Conservation (phyloP, 2,329 filamentous ascomycete genomes). For the Alternaria gansuensis region DNA sequence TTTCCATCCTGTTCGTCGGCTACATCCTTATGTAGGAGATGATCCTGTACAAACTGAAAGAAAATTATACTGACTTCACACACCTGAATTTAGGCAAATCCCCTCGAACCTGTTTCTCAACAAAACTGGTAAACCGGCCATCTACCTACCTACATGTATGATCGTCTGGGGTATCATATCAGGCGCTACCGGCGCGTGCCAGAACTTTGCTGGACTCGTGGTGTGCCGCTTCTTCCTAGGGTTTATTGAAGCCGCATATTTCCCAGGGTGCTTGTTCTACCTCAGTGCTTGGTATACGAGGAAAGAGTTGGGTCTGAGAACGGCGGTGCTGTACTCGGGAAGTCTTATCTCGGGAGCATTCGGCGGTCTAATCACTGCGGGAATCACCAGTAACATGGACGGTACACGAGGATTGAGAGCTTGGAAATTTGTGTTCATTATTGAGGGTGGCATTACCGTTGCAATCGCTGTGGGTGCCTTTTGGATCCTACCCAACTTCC, state of each 20-base stretch:
- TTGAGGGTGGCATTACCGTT: conserved; percentile 71
- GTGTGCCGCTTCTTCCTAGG: conserved; percentile 63
- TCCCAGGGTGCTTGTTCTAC: conserved; percentile 69
- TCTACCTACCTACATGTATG: conserved; percentile 55
- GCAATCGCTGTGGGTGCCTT: conserved; percentile 65
- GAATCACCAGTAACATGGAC: conserved; percentile 73
- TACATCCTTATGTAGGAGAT: conserved; percentile 56
- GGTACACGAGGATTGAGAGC: conserved; percentile 64
- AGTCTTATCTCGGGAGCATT: conserved; percentile 76
- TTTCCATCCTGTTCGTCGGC: conserved; percentile 68
- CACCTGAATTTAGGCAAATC: conserved; percentile 33
- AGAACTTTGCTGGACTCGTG: conserved; percentile 58
- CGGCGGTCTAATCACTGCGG: conserved; percentile 67
- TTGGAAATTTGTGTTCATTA: conserved; percentile 75
- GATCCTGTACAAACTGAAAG: background rate
- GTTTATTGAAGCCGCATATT: conserved; percentile 63
- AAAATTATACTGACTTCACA: conserved; percentile 5
- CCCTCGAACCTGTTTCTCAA: conserved; percentile 60
- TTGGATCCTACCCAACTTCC: conserved; percentile 73
- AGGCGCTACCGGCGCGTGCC: conserved; percentile 51
- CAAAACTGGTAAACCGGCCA: conserved; percentile 51
- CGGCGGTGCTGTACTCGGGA: conserved; percentile 72
- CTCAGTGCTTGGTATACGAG: conserved; percentile 74
- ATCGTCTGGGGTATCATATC: conserved; percentile 56
- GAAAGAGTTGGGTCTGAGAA: conserved; percentile 72